Conservation (phyloP, 2,329 filamentous ascomycete species). For the Lomentospora prolificans region DNA sequence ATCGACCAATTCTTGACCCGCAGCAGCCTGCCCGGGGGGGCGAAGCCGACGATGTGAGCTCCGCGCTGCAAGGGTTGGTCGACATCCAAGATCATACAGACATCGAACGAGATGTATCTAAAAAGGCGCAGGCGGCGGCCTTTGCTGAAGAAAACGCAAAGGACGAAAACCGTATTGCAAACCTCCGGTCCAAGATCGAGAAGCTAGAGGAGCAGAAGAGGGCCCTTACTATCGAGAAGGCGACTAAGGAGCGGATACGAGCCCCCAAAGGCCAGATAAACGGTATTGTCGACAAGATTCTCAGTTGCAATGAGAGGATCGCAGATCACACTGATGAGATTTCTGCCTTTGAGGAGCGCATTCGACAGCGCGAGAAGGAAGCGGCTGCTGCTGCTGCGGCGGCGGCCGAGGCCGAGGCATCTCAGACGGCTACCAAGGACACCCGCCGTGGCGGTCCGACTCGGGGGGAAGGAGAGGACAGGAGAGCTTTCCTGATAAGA, state of each 20-base stretch:
- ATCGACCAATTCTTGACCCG: background rate
- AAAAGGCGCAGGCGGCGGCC: slow-evolving; percentile 49
- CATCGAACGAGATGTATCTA: slow-evolving; percentile 73
- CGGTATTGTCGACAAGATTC: slow-evolving; percentile 51
- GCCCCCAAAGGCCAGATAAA: slow-evolving; percentile 42
- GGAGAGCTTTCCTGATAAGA: slow-evolving; percentile 82
- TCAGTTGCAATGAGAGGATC: slow-evolving; percentile 55
- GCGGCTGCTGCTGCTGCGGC: slow-evolving; percentile 43
- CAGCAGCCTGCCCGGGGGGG: background rate
- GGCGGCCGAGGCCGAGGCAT: slow-evolving; percentile 29
- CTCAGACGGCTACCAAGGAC: slow-evolving; percentile 32
- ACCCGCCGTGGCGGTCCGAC: slow-evolving; percentile 41
- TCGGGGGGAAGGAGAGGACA: slow-evolving; percentile 53
- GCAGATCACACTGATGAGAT: slow-evolving; percentile 61
- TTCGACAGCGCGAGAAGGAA: slow-evolving; percentile 49
- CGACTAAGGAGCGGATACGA: slow-evolving; percentile 28
- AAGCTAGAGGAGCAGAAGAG: slow-evolving; percentile 50
- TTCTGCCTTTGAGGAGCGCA: slow-evolving; percentile 68
- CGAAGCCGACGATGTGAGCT: slow-evolving; percentile 19
- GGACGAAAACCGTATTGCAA: slow-evolving; percentile 53
- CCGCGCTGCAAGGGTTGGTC: slow-evolving; percentile 21
- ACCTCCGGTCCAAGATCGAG: slow-evolving; percentile 44
- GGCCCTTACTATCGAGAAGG: slow-evolving; percentile 23
- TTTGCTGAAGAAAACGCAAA: slow-evolving; percentile 54
- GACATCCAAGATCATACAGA: slow-evolving; percentile 75